Evolutionary conservation across 768 basidiomycete species (phyloP).

Genomic region (Boletus speciosus): DNA sequence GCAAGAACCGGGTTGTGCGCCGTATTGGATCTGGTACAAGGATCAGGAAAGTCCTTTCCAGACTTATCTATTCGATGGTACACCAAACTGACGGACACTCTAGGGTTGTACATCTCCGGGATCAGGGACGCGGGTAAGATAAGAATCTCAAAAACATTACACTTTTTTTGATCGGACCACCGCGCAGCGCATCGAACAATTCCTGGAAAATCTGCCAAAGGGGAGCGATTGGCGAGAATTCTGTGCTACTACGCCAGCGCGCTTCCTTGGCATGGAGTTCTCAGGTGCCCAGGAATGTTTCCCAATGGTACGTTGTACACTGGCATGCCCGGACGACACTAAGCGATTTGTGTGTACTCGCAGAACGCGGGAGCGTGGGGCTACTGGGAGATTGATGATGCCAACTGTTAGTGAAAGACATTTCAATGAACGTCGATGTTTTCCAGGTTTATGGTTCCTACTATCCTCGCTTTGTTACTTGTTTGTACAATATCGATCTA

Average conservation of each 20-base stretch:
- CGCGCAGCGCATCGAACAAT: constrained; percentile 27
- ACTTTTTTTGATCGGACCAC: not conserved
- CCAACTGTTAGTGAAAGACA: no score
- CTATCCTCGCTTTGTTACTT: no score
- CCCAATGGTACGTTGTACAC: no score
- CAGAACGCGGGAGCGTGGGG: no score
- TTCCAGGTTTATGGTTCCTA: no score
- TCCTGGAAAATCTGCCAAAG: constrained; percentile 25
- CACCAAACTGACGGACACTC: not conserved
- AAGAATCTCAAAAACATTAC: not conserved
- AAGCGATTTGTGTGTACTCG: no score
- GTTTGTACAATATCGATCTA: no score
- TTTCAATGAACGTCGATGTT: no score
- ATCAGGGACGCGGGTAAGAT: constrained; percentile 24
- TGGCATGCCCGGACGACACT: no score
- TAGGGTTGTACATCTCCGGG: constrained; percentile 23
- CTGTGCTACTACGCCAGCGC: constrained; percentile 32
- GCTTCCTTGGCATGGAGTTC: constrained; percentile 27
- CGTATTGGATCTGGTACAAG: constrained; percentile 27
- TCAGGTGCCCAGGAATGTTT: constrained; percentile 6
- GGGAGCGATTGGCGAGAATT: constrained; percentile 32
- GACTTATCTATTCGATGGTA: no score
- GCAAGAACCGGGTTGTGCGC: constrained; percentile 27
- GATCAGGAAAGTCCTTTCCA: constrained; percentile 23
- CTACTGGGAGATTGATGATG: no score